Evolutionary conservation across 2,329 filamentous ascomycete genomes (phyloP).

Genomic region (Microdochium bolleyi): DNA sequence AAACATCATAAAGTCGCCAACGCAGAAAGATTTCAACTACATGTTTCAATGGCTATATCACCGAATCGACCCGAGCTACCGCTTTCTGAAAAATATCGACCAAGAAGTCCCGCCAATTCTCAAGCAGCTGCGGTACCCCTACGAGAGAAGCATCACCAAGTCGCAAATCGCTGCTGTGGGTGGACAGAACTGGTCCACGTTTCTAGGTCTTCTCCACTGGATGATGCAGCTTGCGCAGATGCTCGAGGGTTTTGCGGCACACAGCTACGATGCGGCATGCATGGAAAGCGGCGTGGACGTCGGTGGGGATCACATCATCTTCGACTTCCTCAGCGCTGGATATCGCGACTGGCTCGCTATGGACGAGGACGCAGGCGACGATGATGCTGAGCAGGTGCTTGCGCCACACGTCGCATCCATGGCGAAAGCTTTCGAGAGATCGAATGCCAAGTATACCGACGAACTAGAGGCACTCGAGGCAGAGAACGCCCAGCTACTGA

Average conservation of each 20-base stretch:
- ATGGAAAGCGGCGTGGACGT: constrained; percentile 83
- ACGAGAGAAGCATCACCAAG: constrained; percentile 92
- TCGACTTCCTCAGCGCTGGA: constrained; percentile 80
- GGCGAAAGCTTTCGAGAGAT: constrained; percentile 77
- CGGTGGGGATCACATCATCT: constrained; percentile 84
- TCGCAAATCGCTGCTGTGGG: constrained; percentile 92
- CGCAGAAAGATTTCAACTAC: constrained; percentile 94
- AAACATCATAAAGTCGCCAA: constrained; percentile 88
- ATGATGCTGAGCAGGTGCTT: constrained; percentile 71
- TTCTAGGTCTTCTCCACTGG: constrained; percentile 91
- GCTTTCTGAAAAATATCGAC: constrained; percentile 90
- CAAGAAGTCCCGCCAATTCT: constrained; percentile 88
- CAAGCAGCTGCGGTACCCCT: constrained; percentile 91
- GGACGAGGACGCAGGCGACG: constrained; percentile 80
- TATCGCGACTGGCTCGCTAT: constrained; percentile 93
- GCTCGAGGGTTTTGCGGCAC: constrained; percentile 72
- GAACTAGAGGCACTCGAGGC: constrained; percentile 81
- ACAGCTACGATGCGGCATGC: constrained; percentile 85
- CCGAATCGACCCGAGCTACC: constrained; percentile 87
- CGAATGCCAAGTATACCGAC: constrained; percentile 76
- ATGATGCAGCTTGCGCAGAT: constrained; percentile 97
- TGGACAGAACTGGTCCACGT: constrained; percentile 94
- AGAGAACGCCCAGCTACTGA: constrained; percentile 70
- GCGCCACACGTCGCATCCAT: constrained; percentile 81
- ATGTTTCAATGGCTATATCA: constrained; percentile 99